A percentile compares a stretch with the other conserved stretches of the same genome.
These are phyloP conservation scores for Pythium phragmitis DNA, from an alignment of 352 stramenopile species.

Conservation along the genomic window DNA sequence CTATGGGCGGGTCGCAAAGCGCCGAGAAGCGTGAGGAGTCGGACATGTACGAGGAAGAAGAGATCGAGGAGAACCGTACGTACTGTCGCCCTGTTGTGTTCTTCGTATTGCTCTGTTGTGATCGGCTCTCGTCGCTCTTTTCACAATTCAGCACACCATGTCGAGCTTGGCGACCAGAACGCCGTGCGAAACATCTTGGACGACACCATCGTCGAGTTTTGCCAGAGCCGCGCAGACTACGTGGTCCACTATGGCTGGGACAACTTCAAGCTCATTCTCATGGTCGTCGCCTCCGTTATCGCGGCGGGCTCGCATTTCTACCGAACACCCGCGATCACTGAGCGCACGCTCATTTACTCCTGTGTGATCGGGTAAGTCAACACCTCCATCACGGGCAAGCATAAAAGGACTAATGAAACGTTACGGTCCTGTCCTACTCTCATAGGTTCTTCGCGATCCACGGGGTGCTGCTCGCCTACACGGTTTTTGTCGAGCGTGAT, in stretches of 20 bases:
- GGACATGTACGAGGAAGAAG: slow-evolving; percentile 43
- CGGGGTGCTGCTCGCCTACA: slow-evolving; percentile 67
- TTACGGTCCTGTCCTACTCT: not conserved
- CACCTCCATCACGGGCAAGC: not conserved
- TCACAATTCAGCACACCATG: slow-evolving; percentile 38
- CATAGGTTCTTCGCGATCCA: slow-evolving; percentile 83
- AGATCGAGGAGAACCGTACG: slow-evolving; percentile 70
- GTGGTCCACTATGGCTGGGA: slow-evolving; percentile 76
- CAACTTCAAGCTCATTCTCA: slow-evolving; percentile 81
- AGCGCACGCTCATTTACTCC: slow-evolving; percentile 66
- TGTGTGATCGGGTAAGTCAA: slow-evolving; percentile 58
- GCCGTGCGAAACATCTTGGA: slow-evolving; percentile 87
- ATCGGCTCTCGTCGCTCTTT: not conserved
- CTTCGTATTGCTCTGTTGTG: slow-evolving; percentile 1
- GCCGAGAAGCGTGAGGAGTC: slow-evolving; percentile 50
- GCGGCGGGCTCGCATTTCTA: slow-evolving; percentile 73
- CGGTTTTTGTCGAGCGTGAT: slow-evolving; percentile 73
- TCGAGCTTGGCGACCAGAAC: slow-evolving; percentile 84
- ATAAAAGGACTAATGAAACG: not conserved
- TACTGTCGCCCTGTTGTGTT: slow-evolving; percentile 7
- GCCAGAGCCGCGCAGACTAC: slow-evolving; percentile 56
- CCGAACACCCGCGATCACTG: slow-evolving; percentile 54
- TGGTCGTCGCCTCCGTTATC: slow-evolving; percentile 63
- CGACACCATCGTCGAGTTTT: slow-evolving; percentile 75
- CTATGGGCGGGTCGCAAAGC: slow-evolving; percentile 49